Evolutionary conservation across 179 eudicot species (phyloP), one percentile per base, ranked within the genome.

Genomic region (Drosera spatulata): DNA sequence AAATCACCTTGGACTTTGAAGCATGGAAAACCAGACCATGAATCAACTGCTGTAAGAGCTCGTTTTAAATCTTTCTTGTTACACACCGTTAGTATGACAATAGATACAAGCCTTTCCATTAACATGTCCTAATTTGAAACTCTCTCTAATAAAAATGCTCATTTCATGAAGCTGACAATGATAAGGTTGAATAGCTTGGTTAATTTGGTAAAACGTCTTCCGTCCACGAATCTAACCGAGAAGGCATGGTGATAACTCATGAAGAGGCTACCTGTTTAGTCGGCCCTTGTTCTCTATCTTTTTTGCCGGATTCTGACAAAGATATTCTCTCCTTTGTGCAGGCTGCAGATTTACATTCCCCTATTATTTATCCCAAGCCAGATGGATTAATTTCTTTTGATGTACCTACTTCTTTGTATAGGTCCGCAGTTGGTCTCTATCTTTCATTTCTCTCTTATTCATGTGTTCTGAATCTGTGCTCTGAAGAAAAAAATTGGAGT

Each of bases 11-110:
- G 84, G 82, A 93, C 95, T 0, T 66, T 93, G 66, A 86, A 77
- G 82, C 99, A 93, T 83, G 87, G 93, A 62, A 85, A 79, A 74
- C 91, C 94, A 50, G 99, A 93, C 75, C 94, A 86, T 61, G 82
- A 85, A 71, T 80, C 95, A 52, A 93, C 91, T 61, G 69, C 77
- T 46, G 98, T 91, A 60, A 66, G 88, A 60, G 66, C 9, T 48
- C 12, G 7, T 7, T 22, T 54, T 51, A 45, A 4, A 43, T 12
- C n/a, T 43, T 67, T 46, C 43, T 54, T 51, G 45, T 43, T 43
- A 7, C 6, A 43, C 8, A 43, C 8, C 5, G n/a, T 43, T 43
- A 43, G 33, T 22, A 22, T 22, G 33, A 22, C 33, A 22, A 22
- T 22, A 22, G 33, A 22, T n/a, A 22, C 1, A 22, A 22, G 33